A percentile compares a stretch with the other conserved stretches of the same genome.
These are phyloP conservation scores for Tuber borchii DNA, from an alignment of 495 filamentous ascomycete species.

Conservation along the genomic window DNA sequence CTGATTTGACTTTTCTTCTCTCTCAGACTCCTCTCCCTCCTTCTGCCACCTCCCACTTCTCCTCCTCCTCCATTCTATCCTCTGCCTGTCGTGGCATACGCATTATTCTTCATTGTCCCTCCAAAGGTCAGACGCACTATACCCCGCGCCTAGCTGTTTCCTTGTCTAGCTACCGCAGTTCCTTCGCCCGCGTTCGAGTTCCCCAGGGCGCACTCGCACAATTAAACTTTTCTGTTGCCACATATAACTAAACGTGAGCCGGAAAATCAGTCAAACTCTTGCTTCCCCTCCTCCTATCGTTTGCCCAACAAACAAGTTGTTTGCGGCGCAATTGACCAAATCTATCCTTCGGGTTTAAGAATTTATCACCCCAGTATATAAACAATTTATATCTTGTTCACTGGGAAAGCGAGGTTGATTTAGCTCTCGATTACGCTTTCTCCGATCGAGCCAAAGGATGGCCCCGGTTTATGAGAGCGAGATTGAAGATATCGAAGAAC, in stretches of 20 bases:
- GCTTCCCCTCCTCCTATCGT: neutral
- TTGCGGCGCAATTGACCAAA: neutral
- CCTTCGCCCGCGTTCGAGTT: neutral
- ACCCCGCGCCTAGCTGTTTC: neutral
- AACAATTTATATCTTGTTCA: neutral
- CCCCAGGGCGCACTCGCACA: neutral
- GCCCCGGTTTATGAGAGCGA: constrained; percentile 53
- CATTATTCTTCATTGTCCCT: neutral
- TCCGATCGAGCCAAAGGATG: constrained; percentile 29
- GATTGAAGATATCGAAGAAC: constrained; percentile 56
- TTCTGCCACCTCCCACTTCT: no score
- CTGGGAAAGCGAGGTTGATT: neutral
- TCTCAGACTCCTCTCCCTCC: neutral
- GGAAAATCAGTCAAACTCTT: neutral
- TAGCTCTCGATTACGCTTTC: neutral
- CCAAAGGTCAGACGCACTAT: neutral
- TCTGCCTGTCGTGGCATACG: neutral
- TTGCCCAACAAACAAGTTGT: neutral
- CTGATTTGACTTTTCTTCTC: neutral
- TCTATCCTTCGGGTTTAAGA: neutral
- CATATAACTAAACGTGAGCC: neutral
- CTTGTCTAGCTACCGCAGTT: neutral
- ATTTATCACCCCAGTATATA: neutral
- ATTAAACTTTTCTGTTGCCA: neutral
- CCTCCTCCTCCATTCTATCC: neutral